Base-by-base conservation (phyloP, 2,329 filamentous ascomycete species). In the Hypocrella siamensis region DNA sequence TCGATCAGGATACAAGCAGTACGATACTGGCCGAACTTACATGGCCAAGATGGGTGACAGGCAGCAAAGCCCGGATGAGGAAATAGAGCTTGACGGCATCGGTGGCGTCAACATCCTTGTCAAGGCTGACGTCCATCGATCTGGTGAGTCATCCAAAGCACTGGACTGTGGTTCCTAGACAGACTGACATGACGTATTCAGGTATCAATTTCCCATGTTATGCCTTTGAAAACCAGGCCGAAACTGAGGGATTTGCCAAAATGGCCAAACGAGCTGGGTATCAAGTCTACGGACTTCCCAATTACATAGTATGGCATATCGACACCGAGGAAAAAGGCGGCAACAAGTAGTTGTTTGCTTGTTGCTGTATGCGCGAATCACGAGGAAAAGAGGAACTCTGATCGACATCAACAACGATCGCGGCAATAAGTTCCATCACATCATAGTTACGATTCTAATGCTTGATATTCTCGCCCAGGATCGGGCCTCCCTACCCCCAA, bases 261-360 rank as follows among this genome's bases (percentile, higher is more conserved):
- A 98, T 98, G 90, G 90, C 90, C 37, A 94, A 92, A 62, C 70
- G 85, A 40, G 90, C 90, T 14, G 90, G 90, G 28, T 96, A 94
- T 53, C 70, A 83, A 48, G 90, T 98, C 17, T 72, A 84, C 43
- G 90, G 90, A 28, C 64, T 98, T 34, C 90, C 88, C 26, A 98
- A 98, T 55, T 98, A 98, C 53, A 78, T 98, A 31, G 88, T 98
- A 36, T 98, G 90, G 90, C 90, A 98, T 53, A 82, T 93, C 47
- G 90, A 98, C 54, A 98, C 90, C 3, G 75, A 86, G 35, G 90
- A 98, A 63, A 93, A 94, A 66, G 71, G 75, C 21, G 84, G 85
- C 21, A 96, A 96, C 52, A 51, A 58, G 43, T 70, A 58, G 32
- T 28, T 11, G 12, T 11, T 19, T n/a, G 5, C 22, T 19, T 8